Base-by-base conservation (phyloP, 176 grass and related monocot genomes). In the Paspalum notatum region DNA sequence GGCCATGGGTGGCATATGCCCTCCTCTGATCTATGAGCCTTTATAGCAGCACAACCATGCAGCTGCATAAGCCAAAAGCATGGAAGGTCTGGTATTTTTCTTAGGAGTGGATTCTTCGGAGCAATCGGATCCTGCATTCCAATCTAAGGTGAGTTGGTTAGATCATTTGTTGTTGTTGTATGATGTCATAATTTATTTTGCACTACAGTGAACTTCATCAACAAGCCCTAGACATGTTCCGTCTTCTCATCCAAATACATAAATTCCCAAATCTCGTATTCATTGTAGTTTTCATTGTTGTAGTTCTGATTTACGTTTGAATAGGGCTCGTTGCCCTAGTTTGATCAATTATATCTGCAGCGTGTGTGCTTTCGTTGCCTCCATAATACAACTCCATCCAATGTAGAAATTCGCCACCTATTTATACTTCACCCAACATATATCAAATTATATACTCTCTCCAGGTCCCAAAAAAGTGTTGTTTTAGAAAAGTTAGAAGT, bases 61-160 rank as follows among this genome's bases (percentile, higher is more conserved):
- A 54, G 54, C 32, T 32, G 45, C 39, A 67, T n/a, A 60, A 60
- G 12, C 20, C 57, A 8, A 83, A 83, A 45, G 48, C 27, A 24
- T 59, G 50, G 21, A 49, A 38, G 47, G 18, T 12, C 7, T 3
- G 7, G 12, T 37, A 17, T 75, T 12, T 65, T 12, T 66, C 18
- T 24, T 64, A 7, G 6, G 45, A 61, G 56, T 78, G 2, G 37
- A 76, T 48, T 38, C 12, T 22, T 57, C 0, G 5, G 41, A 85
- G 72, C 11, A 39, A 15, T 26, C 5, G 5, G 13, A 63, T 20
- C 13, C 47, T 24, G 7, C 72, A 10, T 56, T 56, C 57, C 7
- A 32, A 56, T 10, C 32, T 12, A 45, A 78, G 74, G 88, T 90
- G 73, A 90, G 77, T 32, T 61, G 37, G 46, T 86, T 39, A 80